Evolutionary conservation across 2,329 filamentous ascomycete genomes (phyloP).

Genomic region (Drechslerella dactyloides): DNA sequence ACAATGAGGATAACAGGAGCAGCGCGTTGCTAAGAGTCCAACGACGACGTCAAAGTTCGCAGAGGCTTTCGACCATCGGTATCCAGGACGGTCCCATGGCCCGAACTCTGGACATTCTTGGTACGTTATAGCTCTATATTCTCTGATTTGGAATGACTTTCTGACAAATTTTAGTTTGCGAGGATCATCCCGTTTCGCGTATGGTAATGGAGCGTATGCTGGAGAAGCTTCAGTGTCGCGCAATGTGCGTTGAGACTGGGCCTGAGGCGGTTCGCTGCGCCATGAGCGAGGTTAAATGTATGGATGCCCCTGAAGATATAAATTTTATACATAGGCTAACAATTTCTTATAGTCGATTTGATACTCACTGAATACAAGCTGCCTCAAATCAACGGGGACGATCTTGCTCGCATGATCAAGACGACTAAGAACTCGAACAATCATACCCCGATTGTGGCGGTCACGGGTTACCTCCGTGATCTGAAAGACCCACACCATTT

Average conservation of each 20-base stretch:
- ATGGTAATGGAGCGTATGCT: constrained; percentile 99
- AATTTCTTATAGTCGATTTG: constrained; percentile 70
- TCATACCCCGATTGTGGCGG: constrained; percentile 91
- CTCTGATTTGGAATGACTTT: background rate
- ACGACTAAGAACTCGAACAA: constrained; percentile 96
- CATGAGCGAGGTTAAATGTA: constrained; percentile 89
- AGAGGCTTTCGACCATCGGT: constrained; percentile 88
- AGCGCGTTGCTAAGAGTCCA: constrained; percentile 92
- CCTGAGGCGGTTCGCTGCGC: constrained; percentile 91
- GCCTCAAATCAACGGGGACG: constrained; percentile 90
- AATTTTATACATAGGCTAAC: no score
- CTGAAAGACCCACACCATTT: constrained; percentile 94
- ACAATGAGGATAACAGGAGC: constrained; percentile 92
- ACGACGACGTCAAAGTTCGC: constrained; percentile 90
- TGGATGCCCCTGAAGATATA: constrained; percentile 1
- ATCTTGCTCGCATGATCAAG: constrained; percentile 95
- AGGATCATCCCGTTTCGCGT: constrained; percentile 94
- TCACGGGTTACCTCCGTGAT: constrained; percentile 98
- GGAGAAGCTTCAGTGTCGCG: constrained; percentile 92
- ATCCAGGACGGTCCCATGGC: constrained; percentile 84
- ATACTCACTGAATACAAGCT: constrained; percentile 98
- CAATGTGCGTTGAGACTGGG: constrained; percentile 87
- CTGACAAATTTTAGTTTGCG: constrained; percentile 69
- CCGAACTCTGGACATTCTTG: constrained; percentile 83
- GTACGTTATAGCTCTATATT: constrained; percentile 39